Evolutionary conservation across 2,329 filamentous ascomycete species (phyloP).

Genomic region (Tricladium varicosporioides): DNA sequence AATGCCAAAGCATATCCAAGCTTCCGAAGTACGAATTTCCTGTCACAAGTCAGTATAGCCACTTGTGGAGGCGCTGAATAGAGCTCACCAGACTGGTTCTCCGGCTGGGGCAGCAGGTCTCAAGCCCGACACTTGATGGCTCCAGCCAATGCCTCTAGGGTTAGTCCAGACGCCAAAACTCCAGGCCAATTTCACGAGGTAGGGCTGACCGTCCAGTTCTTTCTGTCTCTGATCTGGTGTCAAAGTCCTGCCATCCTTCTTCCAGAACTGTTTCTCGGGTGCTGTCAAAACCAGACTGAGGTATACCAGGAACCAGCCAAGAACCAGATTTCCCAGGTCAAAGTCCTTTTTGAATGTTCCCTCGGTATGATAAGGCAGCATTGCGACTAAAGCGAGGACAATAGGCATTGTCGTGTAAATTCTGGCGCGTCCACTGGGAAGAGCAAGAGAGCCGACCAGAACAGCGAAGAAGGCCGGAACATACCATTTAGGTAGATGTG

Average conservation of each 20-base stretch:
- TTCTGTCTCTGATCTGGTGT: neutral
- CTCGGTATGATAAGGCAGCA: neutral
- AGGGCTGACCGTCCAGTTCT: neutral
- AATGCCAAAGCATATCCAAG: neutral
- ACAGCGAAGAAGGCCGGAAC: constrained; percentile 1
- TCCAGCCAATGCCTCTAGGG: neutral
- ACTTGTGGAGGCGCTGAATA: too few relatives aligned
- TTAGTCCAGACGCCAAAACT: neutral
- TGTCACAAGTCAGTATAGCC: neutral
- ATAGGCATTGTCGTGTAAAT: neutral
- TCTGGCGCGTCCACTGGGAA: neutral
- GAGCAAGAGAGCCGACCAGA: neutral
- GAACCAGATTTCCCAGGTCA: constrained; percentile 2
- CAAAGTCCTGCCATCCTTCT: neutral
- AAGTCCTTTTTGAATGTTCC: neutral
- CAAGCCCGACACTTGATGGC: neutral
- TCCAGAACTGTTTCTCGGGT: neutral
- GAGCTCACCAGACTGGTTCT: neutral
- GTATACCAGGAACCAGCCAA: neutral
- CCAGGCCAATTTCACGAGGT: neutral
- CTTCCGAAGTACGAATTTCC: neutral
- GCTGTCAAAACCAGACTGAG: neutral
- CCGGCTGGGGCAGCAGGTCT: neutral
- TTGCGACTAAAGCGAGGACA: neutral
- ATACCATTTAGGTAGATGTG: constrained; percentile 1